Evolutionary conservation across 306 rosid genomes (phyloP).

Genomic region (Gleditsia sinensis): DNA sequence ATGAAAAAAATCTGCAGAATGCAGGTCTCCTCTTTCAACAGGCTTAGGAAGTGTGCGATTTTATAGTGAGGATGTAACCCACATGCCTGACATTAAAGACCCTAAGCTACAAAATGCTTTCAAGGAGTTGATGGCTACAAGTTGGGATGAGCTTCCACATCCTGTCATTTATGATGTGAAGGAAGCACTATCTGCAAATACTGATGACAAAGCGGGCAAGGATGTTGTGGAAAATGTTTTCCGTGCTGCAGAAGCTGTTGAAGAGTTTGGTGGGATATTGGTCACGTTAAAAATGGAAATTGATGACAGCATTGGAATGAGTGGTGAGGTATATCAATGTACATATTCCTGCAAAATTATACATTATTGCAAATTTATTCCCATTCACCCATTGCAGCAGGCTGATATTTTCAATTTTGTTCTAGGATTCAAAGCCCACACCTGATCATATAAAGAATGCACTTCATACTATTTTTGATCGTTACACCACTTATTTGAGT

Average conservation of each 20-base stretch:
- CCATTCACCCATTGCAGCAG: not conserved
- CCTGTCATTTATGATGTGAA: conserved; percentile 51
- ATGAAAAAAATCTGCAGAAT: conserved; percentile 48
- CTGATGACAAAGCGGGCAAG: conserved; percentile 75
- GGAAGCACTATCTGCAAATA: conserved; percentile 61
- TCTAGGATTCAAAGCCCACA: conserved; percentile 69
- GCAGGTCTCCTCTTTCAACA: conserved; percentile 52
- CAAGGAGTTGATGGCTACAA: conserved; percentile 84
- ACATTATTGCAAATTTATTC: not conserved
- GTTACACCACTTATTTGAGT: conserved; percentile 79
- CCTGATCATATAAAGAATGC: conserved; percentile 66
- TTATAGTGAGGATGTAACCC: conserved; percentile 61
- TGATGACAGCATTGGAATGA: conserved; percentile 76
- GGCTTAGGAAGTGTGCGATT: conserved; percentile 56
- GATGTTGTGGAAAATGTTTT: conserved; percentile 64
- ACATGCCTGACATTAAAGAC: conserved; percentile 65
- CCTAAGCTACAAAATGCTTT: conserved; percentile 60
- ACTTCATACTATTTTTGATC: conserved; percentile 54
- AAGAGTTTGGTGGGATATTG: conserved; percentile 78
- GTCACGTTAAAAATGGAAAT: conserved; percentile 70
- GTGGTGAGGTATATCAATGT: conserved; percentile 75
- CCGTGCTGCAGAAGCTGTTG: conserved; percentile 79
- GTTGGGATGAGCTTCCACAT: conserved; percentile 66
- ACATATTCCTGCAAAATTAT: not conserved
- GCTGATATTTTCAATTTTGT: conserved; percentile 31